Evolutionary conservation across 768 basidiomycete species (phyloP).

Genomic region (Psilocybe subaeruginosa): DNA sequence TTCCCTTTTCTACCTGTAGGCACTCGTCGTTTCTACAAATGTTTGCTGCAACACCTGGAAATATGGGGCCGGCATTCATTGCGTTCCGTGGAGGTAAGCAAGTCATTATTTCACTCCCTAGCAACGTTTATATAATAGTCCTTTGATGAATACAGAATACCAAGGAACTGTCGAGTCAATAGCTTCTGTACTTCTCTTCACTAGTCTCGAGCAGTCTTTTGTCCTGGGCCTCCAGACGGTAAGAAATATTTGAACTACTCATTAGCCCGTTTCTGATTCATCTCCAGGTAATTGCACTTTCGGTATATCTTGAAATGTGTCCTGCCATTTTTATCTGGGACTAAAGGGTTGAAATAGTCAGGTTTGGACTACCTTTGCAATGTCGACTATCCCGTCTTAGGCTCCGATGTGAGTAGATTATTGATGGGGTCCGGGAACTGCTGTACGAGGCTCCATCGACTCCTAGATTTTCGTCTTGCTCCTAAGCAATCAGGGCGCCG

Average conservation of each 20-base stretch:
- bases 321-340: background rate
- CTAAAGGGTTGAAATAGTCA: background rate
- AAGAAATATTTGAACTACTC: background rate
- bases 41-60: background rate
- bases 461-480: background rate
- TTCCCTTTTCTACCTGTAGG: background rate
- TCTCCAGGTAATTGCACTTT: background rate
- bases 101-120: background rate
- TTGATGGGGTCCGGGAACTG: background rate
- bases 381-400: background rate
- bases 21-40: background rate
- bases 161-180: background rate
- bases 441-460: background rate
- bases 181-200: background rate
- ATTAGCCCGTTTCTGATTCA: background rate
- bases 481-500: background rate
- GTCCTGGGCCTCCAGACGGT: background rate
- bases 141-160: background rate
- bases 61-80: background rate
- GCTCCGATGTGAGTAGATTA: background rate
- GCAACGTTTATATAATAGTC: background rate
- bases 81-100: background rate
- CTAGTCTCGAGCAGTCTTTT: background rate
- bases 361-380: background rate
- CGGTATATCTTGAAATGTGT: background rate